Conservation (phyloP, 176 grass and related monocot genomes). For the Oryza punctata region DNA sequence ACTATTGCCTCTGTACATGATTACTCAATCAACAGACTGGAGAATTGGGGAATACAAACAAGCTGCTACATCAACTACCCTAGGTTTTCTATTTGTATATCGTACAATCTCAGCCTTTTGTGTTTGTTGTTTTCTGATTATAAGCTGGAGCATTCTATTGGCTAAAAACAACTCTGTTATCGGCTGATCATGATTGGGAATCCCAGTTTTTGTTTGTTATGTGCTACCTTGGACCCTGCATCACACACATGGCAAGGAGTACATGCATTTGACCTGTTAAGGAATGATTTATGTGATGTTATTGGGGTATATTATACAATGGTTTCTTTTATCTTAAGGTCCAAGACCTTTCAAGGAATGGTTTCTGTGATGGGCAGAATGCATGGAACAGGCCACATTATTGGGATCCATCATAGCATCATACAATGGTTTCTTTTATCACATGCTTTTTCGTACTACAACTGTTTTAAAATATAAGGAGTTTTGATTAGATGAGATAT, state of each 20-base stretch:
- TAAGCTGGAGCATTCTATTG: slow-evolving; percentile 22
- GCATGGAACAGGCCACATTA: slow-evolving; percentile 34
- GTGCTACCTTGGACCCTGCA: slow-evolving; percentile 43
- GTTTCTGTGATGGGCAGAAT: slow-evolving; percentile 25
- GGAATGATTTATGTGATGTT: slow-evolving; percentile 25
- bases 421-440: slow-evolving; percentile 21
- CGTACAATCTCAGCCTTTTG: slow-evolving; percentile 44
- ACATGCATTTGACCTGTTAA: slow-evolving; percentile 18
- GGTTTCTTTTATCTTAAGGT: background rate
- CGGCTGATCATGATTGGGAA: slow-evolving; percentile 44
- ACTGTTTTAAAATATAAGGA: too few relatives aligned
- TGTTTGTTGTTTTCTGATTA: slow-evolving; percentile 36
- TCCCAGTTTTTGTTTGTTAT: slow-evolving; percentile 40
- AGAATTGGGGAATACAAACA: slow-evolving; percentile 37
- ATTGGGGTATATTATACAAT: slow-evolving; percentile 30
- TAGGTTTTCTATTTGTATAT: slow-evolving; percentile 37
- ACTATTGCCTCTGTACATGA: slow-evolving; percentile 38
- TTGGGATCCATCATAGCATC: slow-evolving; percentile 7
- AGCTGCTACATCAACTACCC: slow-evolving; percentile 35
- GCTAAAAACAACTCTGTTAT: slow-evolving; percentile 24
- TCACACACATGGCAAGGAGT: slow-evolving; percentile 50
- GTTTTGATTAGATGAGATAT: too few relatives aligned
- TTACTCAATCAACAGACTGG: slow-evolving; percentile 49
- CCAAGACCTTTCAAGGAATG: slow-evolving; percentile 16
- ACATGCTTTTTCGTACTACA: too few relatives aligned